These are phyloP conservation scores for Sicyos baderoa DNA, from an alignment of 306 rosid species.

Conservation along the genomic window DNA sequence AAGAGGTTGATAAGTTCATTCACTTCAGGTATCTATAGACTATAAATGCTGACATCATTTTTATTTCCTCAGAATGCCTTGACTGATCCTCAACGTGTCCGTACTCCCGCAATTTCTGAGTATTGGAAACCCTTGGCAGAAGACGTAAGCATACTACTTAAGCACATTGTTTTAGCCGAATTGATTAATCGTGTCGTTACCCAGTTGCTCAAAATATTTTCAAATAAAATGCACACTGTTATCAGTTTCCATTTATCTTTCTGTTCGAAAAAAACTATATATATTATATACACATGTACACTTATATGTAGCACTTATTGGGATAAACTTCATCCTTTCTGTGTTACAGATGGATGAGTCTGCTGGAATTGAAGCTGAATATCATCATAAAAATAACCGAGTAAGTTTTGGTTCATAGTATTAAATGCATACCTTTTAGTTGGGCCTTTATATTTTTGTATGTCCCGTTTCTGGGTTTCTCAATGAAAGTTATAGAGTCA, in stretches of 20 bases:
- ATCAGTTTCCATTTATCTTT: neutral
- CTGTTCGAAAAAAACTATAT: constrained; percentile 2
- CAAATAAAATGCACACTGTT: neutral
- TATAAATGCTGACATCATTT: constrained; percentile 6
- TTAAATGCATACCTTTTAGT: neutral
- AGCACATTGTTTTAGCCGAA: constrained; percentile 29
- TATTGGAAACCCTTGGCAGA: constrained; percentile 96
- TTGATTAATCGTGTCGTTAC: neutral
- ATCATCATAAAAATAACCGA: constrained; percentile 78
- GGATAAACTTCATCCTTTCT: constrained; percentile 20
- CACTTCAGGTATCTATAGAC: constrained; percentile 3
- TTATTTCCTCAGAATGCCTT: constrained; percentile 63
- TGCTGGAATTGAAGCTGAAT: constrained; percentile 90
- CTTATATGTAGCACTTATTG: neutral
- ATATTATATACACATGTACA: too few species aligned
- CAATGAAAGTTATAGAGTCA: neutral
- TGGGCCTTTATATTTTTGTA: neutral
- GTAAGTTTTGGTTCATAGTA: constrained; percentile 30
- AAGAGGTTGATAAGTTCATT: neutral
- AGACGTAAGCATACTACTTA: constrained; percentile 53
- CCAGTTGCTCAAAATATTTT: neutral
- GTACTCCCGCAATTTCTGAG: constrained; percentile 76
- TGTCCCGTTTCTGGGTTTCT: neutral
- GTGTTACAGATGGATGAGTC: constrained; percentile 70
- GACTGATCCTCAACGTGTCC: constrained; percentile 87